Conservation (phyloP, 2,329 filamentous ascomycete species). For the Penicillium nordicum region DNA sequence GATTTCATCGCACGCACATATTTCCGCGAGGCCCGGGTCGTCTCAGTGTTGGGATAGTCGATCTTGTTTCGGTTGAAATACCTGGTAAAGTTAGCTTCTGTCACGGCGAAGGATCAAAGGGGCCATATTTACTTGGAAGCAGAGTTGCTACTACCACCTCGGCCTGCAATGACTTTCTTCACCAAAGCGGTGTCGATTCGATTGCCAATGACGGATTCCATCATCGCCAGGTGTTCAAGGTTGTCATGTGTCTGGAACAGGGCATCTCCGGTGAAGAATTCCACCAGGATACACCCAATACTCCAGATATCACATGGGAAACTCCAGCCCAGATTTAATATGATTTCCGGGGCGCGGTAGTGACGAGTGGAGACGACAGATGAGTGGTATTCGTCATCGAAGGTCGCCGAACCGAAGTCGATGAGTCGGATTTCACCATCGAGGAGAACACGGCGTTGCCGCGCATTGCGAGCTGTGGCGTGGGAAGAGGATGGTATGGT, state of each 20-base stretch:
- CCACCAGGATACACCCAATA: conserved; percentile 65
- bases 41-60: conserved; percentile 62
- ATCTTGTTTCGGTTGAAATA: conserved; percentile 57
- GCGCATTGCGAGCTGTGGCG: conserved; percentile 54
- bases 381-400: conserved; percentile 66
- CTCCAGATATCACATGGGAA: conserved; percentile 69
- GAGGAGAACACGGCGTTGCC: conserved; percentile 61
- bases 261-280: conserved; percentile 66
- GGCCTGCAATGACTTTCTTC: conserved; percentile 50
- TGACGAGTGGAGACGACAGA: conserved; percentile 65
- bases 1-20: conserved; percentile 68
- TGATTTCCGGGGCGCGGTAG: conserved; percentile 66
- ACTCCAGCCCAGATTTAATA: conserved; percentile 65
- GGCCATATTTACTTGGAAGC: conserved; percentile 50
- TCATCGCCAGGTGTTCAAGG: conserved; percentile 66
- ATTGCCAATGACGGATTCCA: conserved; percentile 60
- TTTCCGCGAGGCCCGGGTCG: conserved; percentile 61
- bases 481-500: conserved; percentile 64
- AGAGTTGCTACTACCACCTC: conserved; percentile 50
- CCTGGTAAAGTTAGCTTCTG: conserved; percentile 39
- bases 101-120: conserved; percentile 3
- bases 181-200: conserved; percentile 56
- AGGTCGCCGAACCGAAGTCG: conserved; percentile 66
- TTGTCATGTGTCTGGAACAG: conserved; percentile 68
- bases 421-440: conserved; percentile 66